Evolutionary conservation across 441 rosid species (phyloP).

Genomic region (Arabidopsis lyrata): DNA sequence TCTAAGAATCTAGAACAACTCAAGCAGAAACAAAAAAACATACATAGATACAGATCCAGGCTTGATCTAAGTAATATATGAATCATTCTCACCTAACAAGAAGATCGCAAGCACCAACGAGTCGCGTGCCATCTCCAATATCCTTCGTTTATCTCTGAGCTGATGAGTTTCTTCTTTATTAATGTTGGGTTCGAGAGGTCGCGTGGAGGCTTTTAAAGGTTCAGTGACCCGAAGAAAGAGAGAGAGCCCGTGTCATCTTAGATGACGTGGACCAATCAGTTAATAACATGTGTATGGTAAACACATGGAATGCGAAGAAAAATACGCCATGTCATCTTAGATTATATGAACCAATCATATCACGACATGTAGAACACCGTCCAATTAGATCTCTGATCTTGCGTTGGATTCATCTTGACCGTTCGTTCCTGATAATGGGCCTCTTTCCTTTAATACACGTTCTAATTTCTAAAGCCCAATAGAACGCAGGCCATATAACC

Average conservation of each 20-base stretch:
- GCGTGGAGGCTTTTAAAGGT: constrained; percentile 38
- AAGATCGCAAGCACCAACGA: constrained; percentile 57
- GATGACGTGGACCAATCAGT: constrained; percentile 70
- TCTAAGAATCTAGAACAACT: neutral
- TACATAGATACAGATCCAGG: constrained; percentile 15
- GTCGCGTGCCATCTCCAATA: constrained; percentile 51
- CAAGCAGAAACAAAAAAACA: no score
- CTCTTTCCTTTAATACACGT: neutral
- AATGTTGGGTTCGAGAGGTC: neutral
- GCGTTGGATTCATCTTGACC: constrained; percentile 57
- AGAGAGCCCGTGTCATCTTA: constrained; percentile 55
- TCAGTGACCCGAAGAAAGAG: constrained; percentile 20
- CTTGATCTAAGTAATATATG: neutral
- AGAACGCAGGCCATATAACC: neutral
- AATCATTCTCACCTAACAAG: constrained; percentile 57
- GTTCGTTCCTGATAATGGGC: constrained; percentile 30
- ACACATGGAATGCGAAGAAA: neutral
- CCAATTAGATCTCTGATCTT: constrained; percentile 61
- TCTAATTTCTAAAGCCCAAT: neutral
- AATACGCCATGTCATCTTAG: constrained; percentile 54
- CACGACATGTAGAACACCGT: neutral
- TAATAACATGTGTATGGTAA: neutral
- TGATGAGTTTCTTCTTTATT: neutral
- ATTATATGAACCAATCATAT: constrained; percentile 69
- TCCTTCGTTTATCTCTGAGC: neutral